Evolutionary conservation across 768 basidiomycete species (phyloP).

Genomic region (Termitomyces sp.): DNA sequence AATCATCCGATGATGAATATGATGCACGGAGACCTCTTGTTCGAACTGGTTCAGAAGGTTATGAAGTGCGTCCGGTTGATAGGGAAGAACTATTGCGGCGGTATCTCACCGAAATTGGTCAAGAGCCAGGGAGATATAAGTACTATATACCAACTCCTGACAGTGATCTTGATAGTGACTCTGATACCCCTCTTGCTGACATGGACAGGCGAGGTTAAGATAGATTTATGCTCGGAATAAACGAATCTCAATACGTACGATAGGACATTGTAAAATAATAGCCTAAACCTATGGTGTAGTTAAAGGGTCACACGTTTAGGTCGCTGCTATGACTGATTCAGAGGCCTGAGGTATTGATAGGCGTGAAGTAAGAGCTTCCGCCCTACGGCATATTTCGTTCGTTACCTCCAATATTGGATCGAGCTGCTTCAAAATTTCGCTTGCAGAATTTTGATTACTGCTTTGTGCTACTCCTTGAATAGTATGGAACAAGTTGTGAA

Average conservation of each 20-base stretch:
- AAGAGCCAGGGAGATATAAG: slow-evolving; percentile 59
- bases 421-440: slow-evolving; percentile 24
- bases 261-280: neutral
- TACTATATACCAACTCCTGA: slow-evolving; percentile 61
- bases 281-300: neutral
- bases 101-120: slow-evolving; percentile 52
- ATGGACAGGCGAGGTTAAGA: neutral
- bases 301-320: neutral
- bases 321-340: too few relatives aligned
- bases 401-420: slow-evolving; percentile 29
- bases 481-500: slow-evolving; percentile 20
- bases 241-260: neutral
- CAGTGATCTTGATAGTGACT: slow-evolving; percentile 39
- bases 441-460: slow-evolving; percentile 19
- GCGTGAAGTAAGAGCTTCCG: slow-evolving; percentile 16
- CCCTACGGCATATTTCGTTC: slow-evolving; percentile 24
- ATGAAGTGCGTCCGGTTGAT: slow-evolving; percentile 60
- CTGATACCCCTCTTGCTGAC: slow-evolving; percentile 23
- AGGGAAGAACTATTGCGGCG: slow-evolving; percentile 62
- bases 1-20: slow-evolving; percentile 27
- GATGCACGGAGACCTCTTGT: slow-evolving; percentile 29
- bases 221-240: neutral
- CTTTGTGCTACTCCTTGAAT: slow-evolving; percentile 20
- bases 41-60: slow-evolving; percentile 79
- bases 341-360: too few relatives aligned